Evolutionary conservation across 1,139 yeast species (phyloP), one percentile per base, ranked within the genome.

Genomic region (Geotrichum histeridarum): DNA sequence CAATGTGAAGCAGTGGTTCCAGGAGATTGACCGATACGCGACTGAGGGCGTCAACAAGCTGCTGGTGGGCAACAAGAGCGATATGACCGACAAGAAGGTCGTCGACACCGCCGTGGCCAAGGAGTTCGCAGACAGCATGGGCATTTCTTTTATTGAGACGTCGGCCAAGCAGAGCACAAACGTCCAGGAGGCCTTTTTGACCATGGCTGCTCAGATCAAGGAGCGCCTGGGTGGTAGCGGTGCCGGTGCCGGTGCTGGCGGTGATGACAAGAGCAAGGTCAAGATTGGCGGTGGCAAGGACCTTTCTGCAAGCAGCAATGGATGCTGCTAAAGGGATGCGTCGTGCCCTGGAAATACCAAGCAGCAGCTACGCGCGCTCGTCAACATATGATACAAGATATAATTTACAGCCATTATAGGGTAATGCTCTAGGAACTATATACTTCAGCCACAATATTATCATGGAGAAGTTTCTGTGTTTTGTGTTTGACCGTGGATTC

Each of bases 31-130:
- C 67, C 98, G 91, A 67, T 95, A 93, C 68, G 98, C 98, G 2
- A 99, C 91, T 70, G 91, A 95, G 59, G 93, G 93, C 70, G 93
- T 93, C 62, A 95, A 91, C 59, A 91, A 93, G 67, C 96, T 94
- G 73, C 79, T 93, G 63, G 98, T 93, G 60, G 99, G 96, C 58
- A 93, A 93, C 77, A 93, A 93, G 76, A 85, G 95, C 55, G 99
- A 93, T 78, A 79, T 93, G 73, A 93, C 89, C 70, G 98, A 93
- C 72, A 77, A 90, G 68, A 82, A 99, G 67, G 97, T 97, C 0
- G 96, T 94, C 30, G 96, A 98, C 58, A 91, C 98, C 42, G 99
- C 93, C 57, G 99, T 93, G 73, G 99, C 99, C 56, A 86, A 84
- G 72, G 86, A 85, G 69, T 93, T 93, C 75, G 97, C 99, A 48